These are phyloP conservation scores for Nidularia sp. DNA, from an alignment of 768 basidiomycete genomes.

Conservation along the genomic window DNA sequence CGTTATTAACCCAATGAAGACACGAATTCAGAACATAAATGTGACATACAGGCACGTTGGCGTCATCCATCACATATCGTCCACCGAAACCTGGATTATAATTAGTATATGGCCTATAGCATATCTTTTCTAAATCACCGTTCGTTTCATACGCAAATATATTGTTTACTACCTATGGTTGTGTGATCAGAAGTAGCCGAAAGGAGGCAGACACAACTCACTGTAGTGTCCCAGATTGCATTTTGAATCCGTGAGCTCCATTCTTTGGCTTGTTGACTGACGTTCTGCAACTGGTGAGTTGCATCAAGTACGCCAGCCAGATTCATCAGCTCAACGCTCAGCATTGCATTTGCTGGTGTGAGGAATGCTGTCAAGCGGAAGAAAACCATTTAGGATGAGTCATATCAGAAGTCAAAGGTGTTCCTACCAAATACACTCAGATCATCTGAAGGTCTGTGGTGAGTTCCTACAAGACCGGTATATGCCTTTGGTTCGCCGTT, in stretches of 20 bases:
- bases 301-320: constrained; percentile 57
- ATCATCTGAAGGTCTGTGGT: constrained; percentile 76
- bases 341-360: constrained; percentile 79
- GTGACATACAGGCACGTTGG: constrained; percentile 69
- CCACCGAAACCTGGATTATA: constrained; percentile 51
- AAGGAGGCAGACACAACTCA: constrained; percentile 29
- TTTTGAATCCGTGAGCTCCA: constrained; percentile 56
- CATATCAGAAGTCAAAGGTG: not conserved
- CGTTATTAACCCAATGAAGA: not conserved
- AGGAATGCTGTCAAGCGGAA: constrained; percentile 50
- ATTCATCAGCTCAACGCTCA: constrained; percentile 66
- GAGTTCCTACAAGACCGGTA: constrained; percentile 74
- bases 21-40: not conserved
- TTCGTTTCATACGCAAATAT: constrained; percentile 79
- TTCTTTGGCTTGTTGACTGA: constrained; percentile 48
- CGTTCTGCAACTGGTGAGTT: constrained; percentile 38
- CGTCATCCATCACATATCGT: constrained; percentile 80
- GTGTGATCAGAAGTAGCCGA: not conserved
- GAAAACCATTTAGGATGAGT: not conserved
- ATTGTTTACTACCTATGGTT: constrained; percentile 48
- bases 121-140: too few relatives aligned
- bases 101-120: not conserved
- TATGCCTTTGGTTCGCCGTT: constrained; percentile 75
- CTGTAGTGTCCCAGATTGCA: constrained; percentile 62
- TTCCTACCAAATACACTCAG: constrained; percentile 57